Evolutionary conservation across 371 early-diverging fungal genomes (phyloP).

Genomic region (Mucor racemosus): DNA sequence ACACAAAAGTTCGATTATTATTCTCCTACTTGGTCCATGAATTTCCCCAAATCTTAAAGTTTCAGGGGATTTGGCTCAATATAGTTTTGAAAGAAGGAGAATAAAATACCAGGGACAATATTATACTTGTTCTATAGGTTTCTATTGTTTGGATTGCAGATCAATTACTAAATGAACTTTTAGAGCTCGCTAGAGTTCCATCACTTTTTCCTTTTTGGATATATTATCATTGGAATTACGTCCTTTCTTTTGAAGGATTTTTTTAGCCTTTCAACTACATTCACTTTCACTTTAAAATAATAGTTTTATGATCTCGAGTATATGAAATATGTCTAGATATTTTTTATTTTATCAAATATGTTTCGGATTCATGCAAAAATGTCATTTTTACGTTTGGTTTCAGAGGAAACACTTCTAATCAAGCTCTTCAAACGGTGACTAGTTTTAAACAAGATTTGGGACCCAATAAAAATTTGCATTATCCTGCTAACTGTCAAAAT

Average conservation of each 20-base stretch:
- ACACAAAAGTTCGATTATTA: neutral
- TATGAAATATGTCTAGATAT: too few species aligned
- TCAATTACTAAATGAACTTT: neutral
- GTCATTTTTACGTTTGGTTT: neutral
- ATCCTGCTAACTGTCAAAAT: neutral
- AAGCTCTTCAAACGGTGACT: neutral
- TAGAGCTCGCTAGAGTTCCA: neutral
- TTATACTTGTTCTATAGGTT: neutral
- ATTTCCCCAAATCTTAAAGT: too few species aligned
- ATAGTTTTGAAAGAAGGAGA: neutral
- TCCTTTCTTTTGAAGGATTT: too few species aligned
- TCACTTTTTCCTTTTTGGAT: neutral
- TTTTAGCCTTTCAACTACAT: too few species aligned
- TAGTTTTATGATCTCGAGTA: too few species aligned
- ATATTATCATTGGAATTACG: too few species aligned
- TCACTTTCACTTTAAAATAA: too few species aligned
- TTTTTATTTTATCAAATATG: too few species aligned
- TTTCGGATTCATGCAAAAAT: neutral
- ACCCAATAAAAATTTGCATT: slow-evolving; percentile 3
- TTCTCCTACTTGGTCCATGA: neutral
- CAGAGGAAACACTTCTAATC: neutral
- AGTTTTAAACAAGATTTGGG: neutral
- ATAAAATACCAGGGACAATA: neutral
- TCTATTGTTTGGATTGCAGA: neutral
- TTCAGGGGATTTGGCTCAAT: too few species aligned